Evolutionary conservation across 1,284 basidiomycete species (phyloP), one percentile per base, ranked within the genome.

Genomic region (Tilletia caries): DNA sequence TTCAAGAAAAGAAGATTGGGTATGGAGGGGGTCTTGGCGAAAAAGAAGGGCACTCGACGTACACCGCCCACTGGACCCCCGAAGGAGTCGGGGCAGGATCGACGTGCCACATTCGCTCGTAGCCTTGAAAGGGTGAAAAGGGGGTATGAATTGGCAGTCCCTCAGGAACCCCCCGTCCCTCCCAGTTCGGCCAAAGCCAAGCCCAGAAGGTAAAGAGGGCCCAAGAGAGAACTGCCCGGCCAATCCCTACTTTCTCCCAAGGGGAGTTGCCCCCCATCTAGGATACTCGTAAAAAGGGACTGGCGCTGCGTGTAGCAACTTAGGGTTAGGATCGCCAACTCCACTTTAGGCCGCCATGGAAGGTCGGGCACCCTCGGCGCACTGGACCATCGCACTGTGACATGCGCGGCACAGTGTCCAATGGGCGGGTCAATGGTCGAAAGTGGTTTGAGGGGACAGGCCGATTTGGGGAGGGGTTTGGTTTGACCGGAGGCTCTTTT

Each of bases 311-410:
- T 37, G 27, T 62, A 62, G 58, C 58, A 62, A 62, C 58, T 62
- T 62, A 62, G 58, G 58, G 58, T 62, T 62, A 62, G 58, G 58
- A 62, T 62, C 58, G 58, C 58, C 58, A 62, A 32, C 29, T 62
- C 58, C 58, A 62, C 58, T 62, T 62, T 62, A 62, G 33, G 58
- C 58, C 58, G 58, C 32, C 58, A 20, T 37, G 10, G 15, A 29
- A 62, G 58, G 27, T 25, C 58, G 58, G 58, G 58, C 58, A 62
- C 58, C 58, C 58, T 62, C 58, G 58, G 58, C 32, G 12, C 58
- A 34, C 20, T 29, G 12, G 33, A 20, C 58, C 32, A 8, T 23
- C 52, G 23, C 27, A 29, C 8, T 34, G 32, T 18, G 33, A 33
- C 29, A 41, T 33, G 58, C 33, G 58, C 58, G 58, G 58, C 32